phyloP scores from a whole-genome alignment of 352 stramenopile species.

The Globisporangium parvum region DNA sequence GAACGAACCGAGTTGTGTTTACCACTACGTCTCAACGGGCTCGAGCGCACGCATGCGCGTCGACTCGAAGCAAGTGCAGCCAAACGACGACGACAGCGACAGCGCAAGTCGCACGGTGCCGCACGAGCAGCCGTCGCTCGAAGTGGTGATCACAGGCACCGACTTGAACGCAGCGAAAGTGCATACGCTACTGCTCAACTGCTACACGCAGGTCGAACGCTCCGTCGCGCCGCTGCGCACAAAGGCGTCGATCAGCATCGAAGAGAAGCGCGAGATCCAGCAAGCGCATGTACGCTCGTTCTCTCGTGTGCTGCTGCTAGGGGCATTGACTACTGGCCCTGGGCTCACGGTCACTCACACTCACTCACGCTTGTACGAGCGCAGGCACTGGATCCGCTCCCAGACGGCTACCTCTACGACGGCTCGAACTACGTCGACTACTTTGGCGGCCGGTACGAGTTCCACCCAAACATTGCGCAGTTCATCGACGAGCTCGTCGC shows the following conservation, averaged over 20 bases:
- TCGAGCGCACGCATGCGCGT: constrained; percentile 30
- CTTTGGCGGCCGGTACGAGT: constrained; percentile 63
- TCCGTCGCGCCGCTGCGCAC: constrained; percentile 30
- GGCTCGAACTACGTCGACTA: constrained; percentile 71
- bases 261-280: constrained; percentile 70
- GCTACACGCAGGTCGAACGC: constrained; percentile 40
- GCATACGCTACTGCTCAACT: constrained; percentile 47
- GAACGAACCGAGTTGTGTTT: constrained; percentile 33
- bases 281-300: constrained; percentile 52
- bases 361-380: neutral
- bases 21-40: constrained; percentile 56
- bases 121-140: constrained; percentile 5
- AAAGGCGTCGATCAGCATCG: constrained; percentile 33
- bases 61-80: neutral
- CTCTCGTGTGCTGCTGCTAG: neutral
- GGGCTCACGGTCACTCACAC: neutral
- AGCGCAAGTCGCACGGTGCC: neutral
- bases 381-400: constrained; percentile 60
- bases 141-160: constrained; percentile 44
- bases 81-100: neutral
- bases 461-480: constrained; percentile 59
- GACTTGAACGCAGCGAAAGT: constrained; percentile 36
- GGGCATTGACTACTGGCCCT: neutral
- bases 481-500: constrained; percentile 63
- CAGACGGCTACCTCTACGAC: constrained; percentile 67